Evolutionary conservation across 169 alveolate species (phyloP).

Genomic region (Eimeria tenella): DNA sequence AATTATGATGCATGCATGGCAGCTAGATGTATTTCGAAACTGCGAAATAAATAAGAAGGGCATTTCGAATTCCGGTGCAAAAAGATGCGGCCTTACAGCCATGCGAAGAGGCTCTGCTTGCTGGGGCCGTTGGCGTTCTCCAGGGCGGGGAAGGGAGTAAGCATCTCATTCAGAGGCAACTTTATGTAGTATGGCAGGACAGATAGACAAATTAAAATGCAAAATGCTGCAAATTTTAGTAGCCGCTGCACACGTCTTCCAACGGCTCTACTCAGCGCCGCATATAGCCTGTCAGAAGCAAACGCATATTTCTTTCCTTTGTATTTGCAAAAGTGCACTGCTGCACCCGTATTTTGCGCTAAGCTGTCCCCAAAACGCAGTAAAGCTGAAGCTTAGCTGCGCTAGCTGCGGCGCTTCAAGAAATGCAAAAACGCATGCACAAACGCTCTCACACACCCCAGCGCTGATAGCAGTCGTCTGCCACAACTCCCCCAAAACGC

Average conservation of each 20-base stretch:
- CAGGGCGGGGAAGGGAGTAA: background rate
- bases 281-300: background rate
- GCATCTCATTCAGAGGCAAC: conserved; percentile 40
- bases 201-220: background rate
- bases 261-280: background rate
- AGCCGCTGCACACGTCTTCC: background rate
- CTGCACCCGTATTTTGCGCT: no score
- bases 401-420: no score
- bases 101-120: background rate
- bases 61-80: no score
- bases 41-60: no score
- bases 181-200: conserved; percentile 31
- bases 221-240: background rate
- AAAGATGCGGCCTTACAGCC: conserved; percentile 33
- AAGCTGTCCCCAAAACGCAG: no score
- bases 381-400: no score
- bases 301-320: no score
- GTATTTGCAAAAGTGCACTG: no score
- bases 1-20: background rate
- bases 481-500: background rate
- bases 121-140: conserved; percentile 39
- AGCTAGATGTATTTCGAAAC: no score
- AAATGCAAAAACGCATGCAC: no score
- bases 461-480: background rate
- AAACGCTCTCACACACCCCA: background rate